These are phyloP conservation scores for Aspergillus terreus DNA, from an alignment of 2,329 filamentous ascomycete species.

Conservation along the genomic window DNA sequence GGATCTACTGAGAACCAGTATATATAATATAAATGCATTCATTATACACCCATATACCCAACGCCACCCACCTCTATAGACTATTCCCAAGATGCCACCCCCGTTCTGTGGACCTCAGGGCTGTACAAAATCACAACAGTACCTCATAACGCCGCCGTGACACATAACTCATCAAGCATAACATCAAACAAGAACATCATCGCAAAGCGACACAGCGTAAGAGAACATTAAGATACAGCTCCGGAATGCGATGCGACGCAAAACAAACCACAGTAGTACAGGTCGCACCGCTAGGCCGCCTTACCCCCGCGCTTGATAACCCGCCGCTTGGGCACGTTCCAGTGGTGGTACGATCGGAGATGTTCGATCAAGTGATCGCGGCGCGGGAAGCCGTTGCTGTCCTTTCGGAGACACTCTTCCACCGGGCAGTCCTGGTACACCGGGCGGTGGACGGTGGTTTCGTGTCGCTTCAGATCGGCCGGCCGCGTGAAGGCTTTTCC, in stretches of 20 bases:
- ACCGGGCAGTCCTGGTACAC: constrained; percentile 43
- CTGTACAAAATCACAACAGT: background rate
- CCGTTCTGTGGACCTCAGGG: background rate
- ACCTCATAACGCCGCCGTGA: background rate
- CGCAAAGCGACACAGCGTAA: background rate
- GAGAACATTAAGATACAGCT: constrained; percentile 1
- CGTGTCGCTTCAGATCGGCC: constrained; percentile 50
- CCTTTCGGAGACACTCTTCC: constrained; percentile 44
- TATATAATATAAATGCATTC: background rate
- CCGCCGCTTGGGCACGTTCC: constrained; percentile 41
- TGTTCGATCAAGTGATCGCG: constrained; percentile 58
- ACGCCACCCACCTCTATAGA: background rate
- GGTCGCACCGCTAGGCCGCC: constrained; percentile 6
- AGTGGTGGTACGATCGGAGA: constrained; percentile 52
- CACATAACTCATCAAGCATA: background rate
- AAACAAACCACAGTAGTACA: background rate
- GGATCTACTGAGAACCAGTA: too few relatives aligned
- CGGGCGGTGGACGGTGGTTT: constrained; percentile 44
- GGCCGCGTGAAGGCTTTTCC: constrained; percentile 43
- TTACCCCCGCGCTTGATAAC: constrained; percentile 24
- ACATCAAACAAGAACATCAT: background rate
- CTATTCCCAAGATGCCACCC: background rate
- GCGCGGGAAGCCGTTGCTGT: constrained; percentile 50
- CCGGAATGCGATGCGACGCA: background rate
- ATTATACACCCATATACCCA: background rate